Base-by-base conservation (phyloP, 352 stramenopile genomes). In the Globisporangium takayamanum region DNA sequence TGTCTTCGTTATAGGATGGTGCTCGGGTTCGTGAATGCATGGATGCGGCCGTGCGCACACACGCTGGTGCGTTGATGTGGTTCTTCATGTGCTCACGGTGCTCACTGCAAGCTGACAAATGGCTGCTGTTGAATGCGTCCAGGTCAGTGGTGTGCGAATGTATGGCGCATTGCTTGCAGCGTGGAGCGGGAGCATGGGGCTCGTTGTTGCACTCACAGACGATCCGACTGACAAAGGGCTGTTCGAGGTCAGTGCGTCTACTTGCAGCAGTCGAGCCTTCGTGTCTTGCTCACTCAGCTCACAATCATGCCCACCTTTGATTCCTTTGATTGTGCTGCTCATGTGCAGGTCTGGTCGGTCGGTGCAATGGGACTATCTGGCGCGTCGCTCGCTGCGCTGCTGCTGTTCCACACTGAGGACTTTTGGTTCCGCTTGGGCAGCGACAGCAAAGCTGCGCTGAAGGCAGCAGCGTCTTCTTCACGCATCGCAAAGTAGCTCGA, bases 61-160 rank as follows among this genome's bases (percentile, higher is more conserved):
- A 75, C 75, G 2, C 45, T 87, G 57, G 79, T 87, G 41, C 50
- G 72, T 55, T 39, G 33, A 8, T 2, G 11, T 49, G 20, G 8
- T 8, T 50, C 39, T 47, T 1, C 33, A 39, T 39, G 33, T 6
- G 33, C 30, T 36, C 33, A 12, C 8, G 8, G 33, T 39, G 33
- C 33, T 8, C 33, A 39, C 33, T 12, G 10, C 4, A 39, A 39
- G 10, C 33, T 36, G 33, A 33, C 26, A 16, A 25, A 18, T 36
- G 4, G 45, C 39, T 55, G 15, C 12, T 7, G 2, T 55, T 16
- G 4, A 46, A 15, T 14, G 44, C 28, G 55, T 2, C 50, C 15
- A 89, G 80, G 50, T 87, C 20, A 87, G 84, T 50, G 68, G 68
- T 18, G 37, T 89, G 44, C 76, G 72, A 15, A 12, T 86, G 26